Evolutionary conservation across 352 stramenopile species (phyloP), one percentile per base, ranked within the genome.

Genomic region (Pythium monospermum): DNA sequence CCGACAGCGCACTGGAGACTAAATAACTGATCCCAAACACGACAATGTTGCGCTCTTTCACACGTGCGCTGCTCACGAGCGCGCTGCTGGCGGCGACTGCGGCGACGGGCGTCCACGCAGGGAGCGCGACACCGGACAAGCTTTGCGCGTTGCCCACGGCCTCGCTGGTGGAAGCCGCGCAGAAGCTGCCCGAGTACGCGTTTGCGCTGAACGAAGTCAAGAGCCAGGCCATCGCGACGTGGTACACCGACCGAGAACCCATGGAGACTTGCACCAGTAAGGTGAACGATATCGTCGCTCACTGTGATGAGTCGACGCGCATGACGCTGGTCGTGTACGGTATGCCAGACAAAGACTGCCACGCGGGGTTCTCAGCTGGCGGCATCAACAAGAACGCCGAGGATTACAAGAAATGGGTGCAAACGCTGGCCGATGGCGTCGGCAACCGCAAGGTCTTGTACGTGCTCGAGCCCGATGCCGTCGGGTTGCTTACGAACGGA

Each of bases 331-430:
- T 77, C 2, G 71, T 88, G 38, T 88, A 88, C 45, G 77, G 77
- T n/a, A 61, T 88, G n/a, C 77, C 77, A 1, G 49, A 80, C 48
- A 86, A 88, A 48, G 74, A 88, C 59, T 88, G 77, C 43, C 65
- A 64, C n/a, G 69, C 59, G 21, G 69, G 71, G 11, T 76, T 77
- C 25, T 87, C 76, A 27, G 59, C 59, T 1, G 59, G 62, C 2
- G 65, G 68, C 30, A 57, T 47, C 6, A 68, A 76, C 18, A 60
- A 71, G 18, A 82, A 61, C 45, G 64, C 71, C 3, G 69, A 66
- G 21, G 64, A 80, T 36, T 83, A 85, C 50, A 45, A 68, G 44
- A 60, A 59, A 15, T 87, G 73, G 49, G 53, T 87, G 0, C 51
- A 66, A 4, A 53, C 62, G 25, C 60, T 85, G 15, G 71, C 69